A percentile compares a stretch with the other conserved stretches of the same genome.
phyloP scores from a whole-genome alignment of 108 stramenopile species.

The Skeletonema costatum region DNA sequence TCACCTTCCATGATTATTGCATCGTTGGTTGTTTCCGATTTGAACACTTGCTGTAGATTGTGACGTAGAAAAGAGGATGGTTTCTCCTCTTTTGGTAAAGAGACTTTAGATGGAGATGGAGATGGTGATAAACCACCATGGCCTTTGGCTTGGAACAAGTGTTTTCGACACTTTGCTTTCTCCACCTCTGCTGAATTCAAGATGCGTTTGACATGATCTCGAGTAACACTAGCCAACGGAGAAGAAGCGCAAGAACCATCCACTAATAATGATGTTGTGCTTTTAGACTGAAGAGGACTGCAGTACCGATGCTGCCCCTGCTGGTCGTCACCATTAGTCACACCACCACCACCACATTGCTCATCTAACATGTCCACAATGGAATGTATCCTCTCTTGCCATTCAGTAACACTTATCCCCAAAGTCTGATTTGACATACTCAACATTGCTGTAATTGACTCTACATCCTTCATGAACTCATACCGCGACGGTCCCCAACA shows the following conservation, averaged over 20 bases:
- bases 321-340: background rate
- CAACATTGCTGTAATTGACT: slow-evolving; percentile 5
- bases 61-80: background rate
- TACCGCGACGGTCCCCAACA: slow-evolving; percentile 39
- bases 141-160: background rate
- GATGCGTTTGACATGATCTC: background rate
- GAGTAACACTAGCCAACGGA: background rate
- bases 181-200: background rate
- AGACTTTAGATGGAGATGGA: background rate
- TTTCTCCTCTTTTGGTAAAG: background rate
- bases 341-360: background rate
- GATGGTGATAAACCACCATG: background rate
- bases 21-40: background rate
- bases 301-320: background rate
- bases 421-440: background rate
- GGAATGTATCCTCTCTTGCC: slow-evolving; percentile 31
- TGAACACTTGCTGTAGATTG: background rate
- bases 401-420: slow-evolving; percentile 19
- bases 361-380: slow-evolving; percentile 33
- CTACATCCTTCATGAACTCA: slow-evolving; percentile 30
- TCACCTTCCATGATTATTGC: background rate
- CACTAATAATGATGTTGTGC: background rate
- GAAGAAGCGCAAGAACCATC: background rate
- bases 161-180: background rate
- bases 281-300: background rate